These are phyloP conservation scores for Rhodamnia rubescens DNA, from an alignment of 345 rosid species.

Conservation along the genomic window DNA sequence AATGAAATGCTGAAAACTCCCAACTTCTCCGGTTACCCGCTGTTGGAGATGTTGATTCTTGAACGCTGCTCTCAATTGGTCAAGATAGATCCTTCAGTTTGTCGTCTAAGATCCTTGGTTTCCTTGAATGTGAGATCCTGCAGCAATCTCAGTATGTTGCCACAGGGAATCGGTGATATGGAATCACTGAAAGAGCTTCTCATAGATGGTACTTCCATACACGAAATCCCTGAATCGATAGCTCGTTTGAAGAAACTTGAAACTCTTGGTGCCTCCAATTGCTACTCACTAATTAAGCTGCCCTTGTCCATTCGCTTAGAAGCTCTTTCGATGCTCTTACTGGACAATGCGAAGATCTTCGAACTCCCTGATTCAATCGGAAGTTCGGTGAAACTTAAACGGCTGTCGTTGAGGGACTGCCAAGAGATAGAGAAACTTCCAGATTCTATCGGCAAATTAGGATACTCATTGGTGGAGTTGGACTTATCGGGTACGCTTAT, in stretches of 20 bases:
- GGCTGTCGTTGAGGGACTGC: neutral
- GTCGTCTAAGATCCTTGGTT: no score
- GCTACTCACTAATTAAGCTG: neutral
- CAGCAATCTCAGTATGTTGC: neutral
- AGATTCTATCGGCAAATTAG: neutral
- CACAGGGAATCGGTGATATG: neutral
- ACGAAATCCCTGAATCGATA: neutral
- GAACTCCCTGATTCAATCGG: neutral
- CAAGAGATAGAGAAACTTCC: neutral
- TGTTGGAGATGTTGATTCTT: no score
- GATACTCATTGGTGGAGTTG: neutral
- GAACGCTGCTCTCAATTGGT: no score
- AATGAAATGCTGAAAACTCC: neutral
- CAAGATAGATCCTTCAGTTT: no score
- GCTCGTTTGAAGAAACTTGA: neutral
- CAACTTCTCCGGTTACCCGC: no score
- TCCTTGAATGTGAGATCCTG: neutral
- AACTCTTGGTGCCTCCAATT: neutral
- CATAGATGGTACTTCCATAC: neutral
- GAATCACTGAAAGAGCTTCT: neutral
- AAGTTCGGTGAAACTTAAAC: neutral
- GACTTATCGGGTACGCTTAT: neutral
- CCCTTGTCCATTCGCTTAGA: no score
- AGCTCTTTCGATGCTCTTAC: neutral
- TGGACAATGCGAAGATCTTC: neutral